phyloP scores from a whole-genome alignment of 345 rosid species.

The Populus ilicifolia region DNA sequence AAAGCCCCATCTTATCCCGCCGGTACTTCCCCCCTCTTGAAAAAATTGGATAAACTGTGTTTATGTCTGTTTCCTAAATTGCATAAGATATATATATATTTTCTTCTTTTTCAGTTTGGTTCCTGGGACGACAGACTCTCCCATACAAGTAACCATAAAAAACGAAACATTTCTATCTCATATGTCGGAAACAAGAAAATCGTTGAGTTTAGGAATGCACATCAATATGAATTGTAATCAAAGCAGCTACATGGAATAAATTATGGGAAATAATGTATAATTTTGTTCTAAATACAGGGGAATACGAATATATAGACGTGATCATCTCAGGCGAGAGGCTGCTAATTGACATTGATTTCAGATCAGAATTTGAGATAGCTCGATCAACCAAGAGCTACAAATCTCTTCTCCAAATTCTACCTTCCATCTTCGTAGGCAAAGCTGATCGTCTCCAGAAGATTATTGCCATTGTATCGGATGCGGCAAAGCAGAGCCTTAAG shows the following conservation, averaged over 20 bases:
- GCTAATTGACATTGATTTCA: constrained; percentile 75
- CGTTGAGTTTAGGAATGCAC: neutral
- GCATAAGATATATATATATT: neutral
- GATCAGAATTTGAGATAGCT: constrained; percentile 95
- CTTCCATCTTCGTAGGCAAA: constrained; percentile 82
- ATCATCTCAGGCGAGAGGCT: constrained; percentile 57
- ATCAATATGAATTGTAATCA: neutral
- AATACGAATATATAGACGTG: constrained; percentile 88
- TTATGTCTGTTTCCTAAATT: neutral
- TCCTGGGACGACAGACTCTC: neutral
- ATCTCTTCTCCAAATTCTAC: constrained; percentile 67
- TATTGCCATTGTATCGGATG: constrained; percentile 72
- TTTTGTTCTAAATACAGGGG: constrained; percentile 44
- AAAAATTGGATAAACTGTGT: neutral
- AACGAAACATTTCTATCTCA: neutral
- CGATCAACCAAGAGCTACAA: constrained; percentile 72
- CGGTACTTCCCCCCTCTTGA: constrained; percentile 41
- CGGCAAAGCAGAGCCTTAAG: constrained; percentile 80
- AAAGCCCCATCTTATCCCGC: constrained; percentile 63
- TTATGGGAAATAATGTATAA: neutral
- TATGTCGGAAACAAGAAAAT: neutral
- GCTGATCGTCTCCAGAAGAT: constrained; percentile 77
- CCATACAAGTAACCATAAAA: neutral
- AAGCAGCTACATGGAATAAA: neutral
- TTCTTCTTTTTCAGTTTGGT: neutral